Evolutionary conservation across 192 early-diverging fungal species (phyloP), one percentile per base, ranked within the genome.

Genomic region (Linnemannia exigua): DNA sequence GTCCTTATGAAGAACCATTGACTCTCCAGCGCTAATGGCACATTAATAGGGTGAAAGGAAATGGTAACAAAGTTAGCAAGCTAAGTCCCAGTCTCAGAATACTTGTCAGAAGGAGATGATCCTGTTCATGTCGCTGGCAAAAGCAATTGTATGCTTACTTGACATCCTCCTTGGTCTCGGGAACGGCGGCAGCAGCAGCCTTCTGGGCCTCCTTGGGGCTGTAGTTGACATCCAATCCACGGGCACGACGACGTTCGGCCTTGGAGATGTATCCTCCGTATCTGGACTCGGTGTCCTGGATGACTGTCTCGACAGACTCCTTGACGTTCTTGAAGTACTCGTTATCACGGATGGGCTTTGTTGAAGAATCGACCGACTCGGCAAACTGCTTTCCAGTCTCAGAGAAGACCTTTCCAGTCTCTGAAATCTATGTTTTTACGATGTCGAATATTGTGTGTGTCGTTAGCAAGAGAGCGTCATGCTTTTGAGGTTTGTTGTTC

Each of bases 1-100:
- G 74, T 96, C 93, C 91, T 97, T 94, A 90, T 98, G 96, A 54
- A 97, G 76, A 19, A 97, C 94, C 54, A 98, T 92, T 51, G 93
- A 91, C 35, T 92, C 89, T 61, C 95, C 95, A 52, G 95, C 95
- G 70, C 91, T 92, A 81, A 72, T 46, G 48, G 36, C 74, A 58
- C 31, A 54, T 1, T 17, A 54, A 52, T n/a, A n/a, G n/a, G n/a
- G n/a, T n/a, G n/a, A 70, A 8, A 41, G 67, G 5, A 36, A 22
- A 22, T 67, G 17, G 16, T 20, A 33, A 16, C 41, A 44, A 44
- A n/a, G n/a, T 44, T 44, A 44, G 41, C 47, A 41, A 6, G 14
- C 17, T n/a, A 75, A 17, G 36, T 77, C n/a, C n/a, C 31, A 20
- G n/a, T 15, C 25, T 54, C 15, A 75, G 35, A 61, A 63, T n/a